A percentile compares a stretch with the other conserved stretches of the same genome.
Conservation (phyloP, 768 basidiomycete genomes). For the Guyanaporus albipodus region DNA sequence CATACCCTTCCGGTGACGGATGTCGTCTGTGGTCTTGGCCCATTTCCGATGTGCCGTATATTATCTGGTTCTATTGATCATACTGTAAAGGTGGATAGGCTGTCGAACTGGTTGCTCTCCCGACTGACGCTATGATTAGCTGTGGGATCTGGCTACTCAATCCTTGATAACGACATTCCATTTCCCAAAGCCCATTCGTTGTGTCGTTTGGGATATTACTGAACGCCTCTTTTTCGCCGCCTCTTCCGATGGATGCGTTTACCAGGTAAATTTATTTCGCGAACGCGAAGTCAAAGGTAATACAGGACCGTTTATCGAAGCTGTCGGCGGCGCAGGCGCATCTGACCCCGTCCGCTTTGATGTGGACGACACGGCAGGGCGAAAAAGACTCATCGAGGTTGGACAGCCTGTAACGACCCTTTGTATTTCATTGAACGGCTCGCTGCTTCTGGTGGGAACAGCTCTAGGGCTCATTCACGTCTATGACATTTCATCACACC, state of each 20-base stretch:
- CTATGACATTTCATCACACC: conserved; percentile 88
- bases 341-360: conserved; percentile 70
- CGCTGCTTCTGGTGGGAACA: conserved; percentile 82
- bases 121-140: conserved; percentile 37
- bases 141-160: conserved; percentile 77
- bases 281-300: conserved; percentile 49
- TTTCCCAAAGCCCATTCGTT: conserved; percentile 73
- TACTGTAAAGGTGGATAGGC: conserved; percentile 71
- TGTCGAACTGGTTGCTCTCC: conserved; percentile 10
- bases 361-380: conserved; percentile 42
- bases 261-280: conserved; percentile 77
- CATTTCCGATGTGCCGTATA: conserved; percentile 71
- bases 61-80: conserved; percentile 85
- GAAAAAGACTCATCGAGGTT: conserved; percentile 63
- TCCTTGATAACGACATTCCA: conserved; percentile 82
- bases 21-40: conserved; percentile 73
- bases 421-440: conserved; percentile 70
- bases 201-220: conserved; percentile 72
- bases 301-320: conserved; percentile 53
- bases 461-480: conserved; percentile 66
- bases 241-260: conserved; percentile 67
- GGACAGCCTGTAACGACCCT: conserved; percentile 70
- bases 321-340: conserved; percentile 70
- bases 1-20: conserved; percentile 90
- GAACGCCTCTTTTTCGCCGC: conserved; percentile 90